phyloP scores from a whole-genome alignment of 139 green algal genomes.

The Chara braunii region DNA sequence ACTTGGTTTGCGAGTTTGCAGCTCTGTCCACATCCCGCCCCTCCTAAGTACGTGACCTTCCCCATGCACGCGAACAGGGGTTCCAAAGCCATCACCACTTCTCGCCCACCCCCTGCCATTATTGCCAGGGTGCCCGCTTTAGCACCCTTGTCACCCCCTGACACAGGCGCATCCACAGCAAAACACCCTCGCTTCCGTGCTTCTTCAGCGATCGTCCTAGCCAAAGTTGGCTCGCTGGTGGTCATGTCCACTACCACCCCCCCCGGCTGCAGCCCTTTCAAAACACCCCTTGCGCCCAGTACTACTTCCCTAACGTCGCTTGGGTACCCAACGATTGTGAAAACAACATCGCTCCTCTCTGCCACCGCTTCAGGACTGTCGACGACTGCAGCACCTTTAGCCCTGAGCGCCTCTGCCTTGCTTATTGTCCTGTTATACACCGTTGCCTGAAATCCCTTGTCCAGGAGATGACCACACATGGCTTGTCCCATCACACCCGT shows the following conservation, averaged over 20 bases:
- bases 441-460: conserved; percentile 24
- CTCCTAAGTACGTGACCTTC: conserved; percentile 23
- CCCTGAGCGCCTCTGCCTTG: conserved; percentile 23
- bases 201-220: conserved; percentile 16
- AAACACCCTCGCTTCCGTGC: conserved; percentile 12
- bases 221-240: conserved; percentile 30
- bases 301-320: conserved; percentile 24
- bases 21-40: conserved; percentile 19
- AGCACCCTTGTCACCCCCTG: conserved; percentile 34
- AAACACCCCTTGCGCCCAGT: conserved; percentile 5
- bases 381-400: not conserved
- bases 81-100: not conserved
- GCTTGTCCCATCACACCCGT: conserved; percentile 33
- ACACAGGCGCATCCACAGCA: conserved; percentile 31
- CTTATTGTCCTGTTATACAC: conserved; percentile 38
- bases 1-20: conserved; percentile 40
- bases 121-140: conserved; percentile 17
- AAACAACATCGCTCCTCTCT: conserved; percentile 22
- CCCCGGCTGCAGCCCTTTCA: conserved; percentile 2
- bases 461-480: conserved; percentile 28
- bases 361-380: conserved; percentile 20
- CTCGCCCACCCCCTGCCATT: conserved; percentile 11
- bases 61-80: conserved; percentile 28
- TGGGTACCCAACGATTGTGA: conserved; percentile 35
- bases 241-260: conserved; percentile 40